Conservation (phyloP, 768 basidiomycete species). For the Pleurotus sapidus region DNA sequence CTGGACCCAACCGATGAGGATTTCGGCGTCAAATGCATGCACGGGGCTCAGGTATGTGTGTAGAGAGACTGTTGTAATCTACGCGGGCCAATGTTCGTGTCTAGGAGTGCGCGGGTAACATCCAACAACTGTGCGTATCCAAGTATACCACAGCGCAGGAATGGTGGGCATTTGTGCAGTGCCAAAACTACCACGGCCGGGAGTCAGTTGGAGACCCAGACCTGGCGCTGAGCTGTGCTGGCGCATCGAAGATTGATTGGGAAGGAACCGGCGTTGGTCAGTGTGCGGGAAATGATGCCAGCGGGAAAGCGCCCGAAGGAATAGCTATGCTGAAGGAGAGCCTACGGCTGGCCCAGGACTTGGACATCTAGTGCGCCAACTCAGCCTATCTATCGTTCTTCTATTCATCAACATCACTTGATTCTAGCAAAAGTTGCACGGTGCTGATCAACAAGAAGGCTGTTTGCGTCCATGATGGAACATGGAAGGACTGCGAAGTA, state of each 20-base stretch:
- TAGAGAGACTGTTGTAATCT: not conserved
- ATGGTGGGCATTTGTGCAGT: conserved; percentile 86
- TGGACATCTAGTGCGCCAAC: conserved; percentile 55
- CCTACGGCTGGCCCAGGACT: conserved; percentile 33
- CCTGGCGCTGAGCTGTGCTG: conserved; percentile 65
- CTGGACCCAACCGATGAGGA: conserved; percentile 59
- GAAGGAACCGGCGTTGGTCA: conserved; percentile 46
- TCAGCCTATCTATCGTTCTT: not conserved
- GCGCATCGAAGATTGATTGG: conserved; percentile 68
- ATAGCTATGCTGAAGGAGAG: conserved; percentile 62
- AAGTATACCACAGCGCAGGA: conserved; percentile 46
- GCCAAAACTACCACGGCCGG: conserved; percentile 69
- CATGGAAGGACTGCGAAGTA: conserved; percentile 15
- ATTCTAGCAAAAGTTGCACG: conserved; percentile 78
- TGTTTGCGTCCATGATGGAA: conserved; percentile 51
- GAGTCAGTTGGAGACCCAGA: conserved; percentile 62
- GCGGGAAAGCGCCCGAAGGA: conserved; percentile 63
- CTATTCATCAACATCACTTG: conserved; percentile 8
- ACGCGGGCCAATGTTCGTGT: no score
- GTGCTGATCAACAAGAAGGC: conserved; percentile 67
- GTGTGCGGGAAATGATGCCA: conserved; percentile 62
- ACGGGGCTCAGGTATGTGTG: conserved; percentile 43
- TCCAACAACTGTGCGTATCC: conserved; percentile 82
- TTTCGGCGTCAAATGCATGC: conserved; percentile 81
- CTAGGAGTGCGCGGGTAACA: conserved; percentile 83